Conservation (phyloP, 2,329 filamentous ascomycete species). For the Zymoseptoria crescenta region DNA sequence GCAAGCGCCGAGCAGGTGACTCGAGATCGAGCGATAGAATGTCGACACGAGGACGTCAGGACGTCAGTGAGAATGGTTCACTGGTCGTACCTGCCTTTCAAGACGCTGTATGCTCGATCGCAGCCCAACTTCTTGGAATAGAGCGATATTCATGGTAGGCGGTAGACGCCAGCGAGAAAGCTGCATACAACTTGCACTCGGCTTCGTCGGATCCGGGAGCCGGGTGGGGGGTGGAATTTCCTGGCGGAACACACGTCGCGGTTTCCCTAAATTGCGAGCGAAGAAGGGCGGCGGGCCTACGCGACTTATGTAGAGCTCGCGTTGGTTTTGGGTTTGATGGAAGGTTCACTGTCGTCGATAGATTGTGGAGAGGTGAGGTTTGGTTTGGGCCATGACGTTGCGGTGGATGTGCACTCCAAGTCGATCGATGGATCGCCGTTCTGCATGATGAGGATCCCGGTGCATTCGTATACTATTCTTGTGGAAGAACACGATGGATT, state of each 20-base stretch:
- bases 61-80: background rate
- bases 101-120: background rate
- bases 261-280: background rate
- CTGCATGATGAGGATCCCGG: background rate
- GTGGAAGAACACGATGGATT: background rate
- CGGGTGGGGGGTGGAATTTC: background rate
- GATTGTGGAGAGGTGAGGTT: background rate
- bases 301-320: background rate
- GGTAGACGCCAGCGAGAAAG: background rate
- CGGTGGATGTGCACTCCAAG: background rate
- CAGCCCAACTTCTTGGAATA: background rate
- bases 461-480: background rate
- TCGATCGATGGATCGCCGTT: background rate
- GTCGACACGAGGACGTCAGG: background rate
- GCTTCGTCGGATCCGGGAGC: background rate
- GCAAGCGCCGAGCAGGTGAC: background rate
- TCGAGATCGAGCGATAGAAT: background rate
- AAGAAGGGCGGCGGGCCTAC: background rate
- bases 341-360: background rate
- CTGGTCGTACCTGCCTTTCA: background rate
- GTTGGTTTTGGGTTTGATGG: background rate
- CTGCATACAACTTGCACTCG: background rate
- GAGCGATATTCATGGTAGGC: background rate
- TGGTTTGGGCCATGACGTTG: background rate
- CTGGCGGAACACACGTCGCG: background rate